Conservation (phyloP, 2,329 filamentous ascomycete species). For the Paraphaeosphaeria sporulosa region DNA sequence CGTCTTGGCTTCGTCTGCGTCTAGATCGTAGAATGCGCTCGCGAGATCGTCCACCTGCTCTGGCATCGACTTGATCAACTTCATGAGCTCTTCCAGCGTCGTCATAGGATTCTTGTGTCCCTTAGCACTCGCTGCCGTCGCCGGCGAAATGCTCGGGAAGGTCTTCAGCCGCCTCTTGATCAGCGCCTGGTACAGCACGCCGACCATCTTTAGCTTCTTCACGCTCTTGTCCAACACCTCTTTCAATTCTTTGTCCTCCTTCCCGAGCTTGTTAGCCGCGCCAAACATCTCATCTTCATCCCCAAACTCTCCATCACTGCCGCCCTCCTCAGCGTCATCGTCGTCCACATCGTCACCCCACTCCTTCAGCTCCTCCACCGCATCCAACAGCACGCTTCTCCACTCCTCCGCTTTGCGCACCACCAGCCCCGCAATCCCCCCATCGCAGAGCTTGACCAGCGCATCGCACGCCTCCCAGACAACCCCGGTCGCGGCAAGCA, state of each 20-base stretch:
- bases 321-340: slow-evolving; percentile 47
- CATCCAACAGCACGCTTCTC: slow-evolving; percentile 78
- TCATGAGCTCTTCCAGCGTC: slow-evolving; percentile 63
- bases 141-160: slow-evolving; percentile 44
- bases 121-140: neutral
- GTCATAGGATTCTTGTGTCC: slow-evolving; percentile 25
- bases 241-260: slow-evolving; percentile 70
- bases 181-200: slow-evolving; percentile 73
- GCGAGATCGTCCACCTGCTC: slow-evolving; percentile 75
- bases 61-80: slow-evolving; percentile 66
- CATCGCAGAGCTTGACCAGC: slow-evolving; percentile 67
- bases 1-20: slow-evolving; percentile 65
- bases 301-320: slow-evolving; percentile 51
- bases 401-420: slow-evolving; percentile 76
- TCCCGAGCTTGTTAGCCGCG: slow-evolving; percentile 64
- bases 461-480: slow-evolving; percentile 86
- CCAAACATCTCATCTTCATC: slow-evolving; percentile 74
- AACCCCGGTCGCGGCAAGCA: slow-evolving; percentile 72
- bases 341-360: slow-evolving; percentile 77
- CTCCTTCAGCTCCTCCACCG: slow-evolving; percentile 84
- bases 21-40: slow-evolving; percentile 74
- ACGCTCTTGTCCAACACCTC: slow-evolving; percentile 70
- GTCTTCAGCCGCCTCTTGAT: slow-evolving; percentile 73
- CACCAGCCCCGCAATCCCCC: slow-evolving; percentile 75
- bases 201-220: slow-evolving; percentile 71